A percentile compares a stretch with the other conserved stretches of the same genome.
Evolutionary conservation across 78 protist species (phyloP).

Genomic region (Speleostelium caveatum): DNA sequence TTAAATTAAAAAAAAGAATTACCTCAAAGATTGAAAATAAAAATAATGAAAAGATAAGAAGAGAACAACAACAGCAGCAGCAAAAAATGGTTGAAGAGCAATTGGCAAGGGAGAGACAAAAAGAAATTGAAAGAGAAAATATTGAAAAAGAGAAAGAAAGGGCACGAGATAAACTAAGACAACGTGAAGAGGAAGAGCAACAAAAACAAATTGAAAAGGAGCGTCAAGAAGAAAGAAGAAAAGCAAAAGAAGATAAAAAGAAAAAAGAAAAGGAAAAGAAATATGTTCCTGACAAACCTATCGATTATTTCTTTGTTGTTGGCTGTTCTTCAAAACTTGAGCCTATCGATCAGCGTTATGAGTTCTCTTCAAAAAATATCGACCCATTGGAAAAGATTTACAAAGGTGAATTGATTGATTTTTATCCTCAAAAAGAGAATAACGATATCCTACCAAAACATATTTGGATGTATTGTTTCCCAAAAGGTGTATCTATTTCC

Average conservation of each 20-base stretch:
- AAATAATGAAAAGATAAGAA: neutral
- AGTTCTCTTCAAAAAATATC: neutral
- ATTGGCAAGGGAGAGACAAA: constrained; percentile 39
- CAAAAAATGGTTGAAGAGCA: constrained; percentile 47
- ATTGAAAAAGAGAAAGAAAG: constrained; percentile 49
- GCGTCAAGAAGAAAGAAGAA: constrained; percentile 44
- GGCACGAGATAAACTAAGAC: constrained; percentile 74
- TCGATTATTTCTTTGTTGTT: constrained; percentile 63
- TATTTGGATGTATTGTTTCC: constrained; percentile 84
- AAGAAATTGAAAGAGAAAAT: constrained; percentile 53
- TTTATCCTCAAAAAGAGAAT: constrained; percentile 65
- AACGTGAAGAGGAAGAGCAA: constrained; percentile 56
- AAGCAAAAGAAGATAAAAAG: constrained; percentile 64
- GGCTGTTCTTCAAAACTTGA: constrained; percentile 51
- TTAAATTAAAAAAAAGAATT: constrained; percentile 40
- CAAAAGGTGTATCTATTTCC: constrained; percentile 37
- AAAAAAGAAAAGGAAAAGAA: constrained; percentile 46
- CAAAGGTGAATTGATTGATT: constrained; percentile 70
- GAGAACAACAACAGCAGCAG: neutral
- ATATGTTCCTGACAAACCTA: constrained; percentile 44
- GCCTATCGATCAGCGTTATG: constrained; percentile 64
- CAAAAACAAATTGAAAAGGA: constrained; percentile 70
- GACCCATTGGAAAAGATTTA: constrained; percentile 49
- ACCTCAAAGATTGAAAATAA: constrained; percentile 35
- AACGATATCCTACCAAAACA: constrained; percentile 75